Evolutionary conservation across 1,139 yeast genomes (phyloP).

Genomic region (Magnusiomyces paraingens): DNA sequence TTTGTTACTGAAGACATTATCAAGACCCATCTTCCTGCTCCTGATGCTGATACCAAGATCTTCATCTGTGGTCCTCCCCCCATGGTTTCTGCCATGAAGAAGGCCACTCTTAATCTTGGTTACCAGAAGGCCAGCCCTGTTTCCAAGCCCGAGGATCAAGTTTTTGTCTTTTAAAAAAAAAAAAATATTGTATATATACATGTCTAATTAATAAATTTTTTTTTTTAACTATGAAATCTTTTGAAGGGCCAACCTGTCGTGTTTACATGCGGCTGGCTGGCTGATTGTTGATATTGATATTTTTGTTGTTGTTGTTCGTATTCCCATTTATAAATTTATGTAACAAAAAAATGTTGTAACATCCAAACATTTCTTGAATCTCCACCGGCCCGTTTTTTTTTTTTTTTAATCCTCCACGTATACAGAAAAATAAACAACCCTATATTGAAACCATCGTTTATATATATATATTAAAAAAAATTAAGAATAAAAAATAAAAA

Average conservation of each 20-base stretch:
- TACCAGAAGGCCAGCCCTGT: constrained; percentile 81
- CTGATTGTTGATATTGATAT: too few relatives aligned
- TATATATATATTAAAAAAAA: too few relatives aligned
- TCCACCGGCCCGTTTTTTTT: too few relatives aligned
- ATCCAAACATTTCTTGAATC: too few relatives aligned
- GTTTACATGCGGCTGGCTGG: too few relatives aligned
- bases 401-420: too few relatives aligned
- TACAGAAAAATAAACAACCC: too few relatives aligned
- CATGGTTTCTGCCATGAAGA: constrained; percentile 68
- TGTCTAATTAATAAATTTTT: not conserved
- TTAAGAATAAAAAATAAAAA: too few relatives aligned
- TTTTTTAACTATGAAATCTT: not conserved
- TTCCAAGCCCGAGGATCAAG: constrained; percentile 83
- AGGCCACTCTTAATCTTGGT: constrained; percentile 66
- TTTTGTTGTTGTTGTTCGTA: too few relatives aligned
- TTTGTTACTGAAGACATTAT: constrained; percentile 70
- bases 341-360: too few relatives aligned
- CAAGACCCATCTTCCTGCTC: constrained; percentile 54
- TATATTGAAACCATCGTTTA: too few relatives aligned
- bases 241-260: not conserved
- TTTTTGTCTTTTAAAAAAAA: constrained; percentile 57
- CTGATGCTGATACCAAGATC: constrained; percentile 54
- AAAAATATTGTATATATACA: not conserved
- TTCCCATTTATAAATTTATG: too few relatives aligned
- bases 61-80: constrained; percentile 92